Conservation (phyloP, 2,329 filamentous ascomycete genomes). For the Sporothrix sp. region DNA sequence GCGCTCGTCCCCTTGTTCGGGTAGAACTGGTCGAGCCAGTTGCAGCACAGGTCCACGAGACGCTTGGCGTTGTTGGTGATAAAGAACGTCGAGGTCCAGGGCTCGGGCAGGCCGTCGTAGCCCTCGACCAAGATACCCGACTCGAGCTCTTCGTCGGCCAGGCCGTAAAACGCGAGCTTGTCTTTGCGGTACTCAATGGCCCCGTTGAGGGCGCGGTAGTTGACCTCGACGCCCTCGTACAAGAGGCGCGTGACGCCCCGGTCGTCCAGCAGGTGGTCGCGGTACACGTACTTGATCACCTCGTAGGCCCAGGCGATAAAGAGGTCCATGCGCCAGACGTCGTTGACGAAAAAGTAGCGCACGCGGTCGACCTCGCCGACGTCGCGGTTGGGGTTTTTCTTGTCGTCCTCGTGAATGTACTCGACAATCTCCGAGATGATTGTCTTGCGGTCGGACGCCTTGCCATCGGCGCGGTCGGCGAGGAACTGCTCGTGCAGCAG, state of each 20-base stretch:
- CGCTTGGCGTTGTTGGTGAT: constrained; percentile 53
- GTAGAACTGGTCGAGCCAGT: constrained; percentile 43
- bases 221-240: constrained; percentile 57
- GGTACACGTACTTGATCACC: constrained; percentile 62
- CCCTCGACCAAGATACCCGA: constrained; percentile 53
- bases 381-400: constrained; percentile 53
- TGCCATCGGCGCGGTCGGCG: constrained; percentile 38
- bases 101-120: constrained; percentile 62
- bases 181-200: constrained; percentile 62
- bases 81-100: constrained; percentile 71
- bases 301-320: constrained; percentile 73
- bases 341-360: constrained; percentile 77
- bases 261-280: constrained; percentile 48
- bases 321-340: constrained; percentile 61
- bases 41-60: constrained; percentile 46
- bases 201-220: constrained; percentile 59
- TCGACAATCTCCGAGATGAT: constrained; percentile 66
- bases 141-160: constrained; percentile 55
- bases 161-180: constrained; percentile 62
- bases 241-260: constrained; percentile 44
- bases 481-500: constrained; percentile 64
- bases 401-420: constrained; percentile 66
- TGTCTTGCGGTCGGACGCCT: constrained; percentile 51
- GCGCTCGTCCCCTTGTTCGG: constrained; percentile 18
- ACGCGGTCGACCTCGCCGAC: constrained; percentile 67